These are phyloP conservation scores for Phytophthora meadii DNA, from an alignment of 352 stramenopile genomes.

Conservation along the genomic window DNA sequence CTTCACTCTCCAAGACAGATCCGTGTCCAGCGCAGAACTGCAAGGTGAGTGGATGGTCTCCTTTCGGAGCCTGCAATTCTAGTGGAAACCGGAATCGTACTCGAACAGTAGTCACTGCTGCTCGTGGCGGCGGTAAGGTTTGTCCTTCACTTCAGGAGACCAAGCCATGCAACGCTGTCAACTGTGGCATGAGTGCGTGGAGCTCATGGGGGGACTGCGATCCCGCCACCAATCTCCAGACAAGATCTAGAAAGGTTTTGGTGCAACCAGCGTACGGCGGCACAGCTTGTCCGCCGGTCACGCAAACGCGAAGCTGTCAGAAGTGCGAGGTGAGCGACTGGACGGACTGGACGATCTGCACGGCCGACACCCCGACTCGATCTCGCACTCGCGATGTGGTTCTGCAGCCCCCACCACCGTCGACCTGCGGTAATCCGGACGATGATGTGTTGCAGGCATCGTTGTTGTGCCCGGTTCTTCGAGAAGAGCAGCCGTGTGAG, in stretches of 20 bases:
- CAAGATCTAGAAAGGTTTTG: slow-evolving; percentile 46
- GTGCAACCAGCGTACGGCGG: slow-evolving; percentile 46
- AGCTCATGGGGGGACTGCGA: slow-evolving; percentile 55
- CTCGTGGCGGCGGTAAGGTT: slow-evolving; percentile 45
- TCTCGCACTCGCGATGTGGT: slow-evolving; percentile 53
- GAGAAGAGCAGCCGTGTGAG: slow-evolving; percentile 51
- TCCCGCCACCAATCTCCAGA: slow-evolving; percentile 35
- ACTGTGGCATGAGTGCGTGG: slow-evolving; percentile 66
- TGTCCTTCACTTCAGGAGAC: slow-evolving; percentile 57
- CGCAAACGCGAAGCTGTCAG: slow-evolving; percentile 53
- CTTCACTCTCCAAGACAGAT: slow-evolving; percentile 38
- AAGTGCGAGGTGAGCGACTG: slow-evolving; percentile 63
- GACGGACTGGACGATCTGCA: slow-evolving; percentile 59
- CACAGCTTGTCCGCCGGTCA: slow-evolving; percentile 47
- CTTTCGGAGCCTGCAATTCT: slow-evolving; percentile 50
- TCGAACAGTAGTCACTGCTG: slow-evolving; percentile 32
- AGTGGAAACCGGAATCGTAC: slow-evolving; percentile 49
- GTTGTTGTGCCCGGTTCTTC: slow-evolving; percentile 42
- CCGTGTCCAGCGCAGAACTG: slow-evolving; percentile 53
- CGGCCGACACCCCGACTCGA: slow-evolving; percentile 36
- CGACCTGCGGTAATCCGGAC: slow-evolving; percentile 32
- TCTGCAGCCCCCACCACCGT: slow-evolving; percentile 42
- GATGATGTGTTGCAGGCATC: slow-evolving; percentile 24
- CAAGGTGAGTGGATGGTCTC: slow-evolving; percentile 59
- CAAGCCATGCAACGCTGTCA: slow-evolving; percentile 46